phyloP scores from a whole-genome alignment of 257 asterid species.

The Perilla frutescens region DNA sequence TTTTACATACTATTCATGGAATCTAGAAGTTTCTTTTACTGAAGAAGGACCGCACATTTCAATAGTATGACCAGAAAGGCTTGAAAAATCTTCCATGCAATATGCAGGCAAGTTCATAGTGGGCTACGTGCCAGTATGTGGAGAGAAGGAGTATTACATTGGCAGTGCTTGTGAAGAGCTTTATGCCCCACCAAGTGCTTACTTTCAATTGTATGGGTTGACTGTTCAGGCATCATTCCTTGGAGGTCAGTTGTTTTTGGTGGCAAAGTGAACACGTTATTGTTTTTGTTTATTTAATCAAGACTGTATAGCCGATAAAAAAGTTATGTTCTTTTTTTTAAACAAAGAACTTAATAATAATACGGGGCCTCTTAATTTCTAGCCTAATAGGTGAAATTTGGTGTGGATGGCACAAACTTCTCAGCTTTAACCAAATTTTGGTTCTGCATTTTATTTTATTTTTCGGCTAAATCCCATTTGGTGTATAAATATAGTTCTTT shows the following conservation, averaged over 20 bases:
- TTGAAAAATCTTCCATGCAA: constrained; percentile 24
- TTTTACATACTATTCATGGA: neutral
- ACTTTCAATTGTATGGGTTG: constrained; percentile 88
- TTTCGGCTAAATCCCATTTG: neutral
- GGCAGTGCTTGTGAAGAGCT: constrained; percentile 94
- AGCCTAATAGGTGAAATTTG: constrained; percentile 21
- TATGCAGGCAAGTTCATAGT: constrained; percentile 82
- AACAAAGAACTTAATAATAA: constrained; percentile 1
- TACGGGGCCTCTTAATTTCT: constrained; percentile 25
- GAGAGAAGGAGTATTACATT: constrained; percentile 93
- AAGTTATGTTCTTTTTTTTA: constrained; percentile 16
- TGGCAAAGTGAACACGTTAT: constrained; percentile 24
- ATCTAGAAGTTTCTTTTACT: neutral
- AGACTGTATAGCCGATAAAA: neutral
- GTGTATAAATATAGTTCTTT: neutral
- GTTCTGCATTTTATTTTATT: neutral
- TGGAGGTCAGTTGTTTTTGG: constrained; percentile 73
- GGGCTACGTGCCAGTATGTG: constrained; percentile 80
- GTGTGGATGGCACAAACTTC: neutral
- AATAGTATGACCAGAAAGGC: neutral
- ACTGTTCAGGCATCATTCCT: constrained; percentile 91
- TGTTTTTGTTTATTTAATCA: constrained; percentile 11
- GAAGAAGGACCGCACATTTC: neutral
- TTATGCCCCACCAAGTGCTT: constrained; percentile 97
- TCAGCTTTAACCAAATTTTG: neutral